These are phyloP conservation scores for Metschnikowia drakensbergensis DNA, from an alignment of 805 yeast genomes.

Conservation along the genomic window DNA sequence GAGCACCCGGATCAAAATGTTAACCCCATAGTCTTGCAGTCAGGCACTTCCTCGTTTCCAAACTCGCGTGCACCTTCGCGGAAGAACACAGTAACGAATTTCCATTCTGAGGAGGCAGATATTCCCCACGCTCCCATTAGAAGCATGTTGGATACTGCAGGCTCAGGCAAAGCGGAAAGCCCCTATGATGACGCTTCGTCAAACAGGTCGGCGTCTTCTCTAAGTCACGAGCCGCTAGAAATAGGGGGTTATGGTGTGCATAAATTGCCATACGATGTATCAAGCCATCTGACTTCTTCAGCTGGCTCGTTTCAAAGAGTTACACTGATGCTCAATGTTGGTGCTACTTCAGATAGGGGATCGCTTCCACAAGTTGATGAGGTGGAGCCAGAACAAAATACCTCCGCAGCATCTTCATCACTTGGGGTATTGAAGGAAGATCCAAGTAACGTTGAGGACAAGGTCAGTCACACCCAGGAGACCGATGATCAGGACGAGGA, in stretches of 20 bases:
- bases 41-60: conserved; percentile 17
- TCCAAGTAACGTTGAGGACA: neutral
- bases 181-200: conserved; percentile 18
- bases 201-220: conserved; percentile 25
- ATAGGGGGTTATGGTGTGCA: conserved; percentile 5
- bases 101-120: conserved; percentile 13
- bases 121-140: conserved; percentile 28
- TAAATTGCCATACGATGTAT: conserved; percentile 14
- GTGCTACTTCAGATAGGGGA: conserved; percentile 5
- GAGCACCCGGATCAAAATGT: conserved; percentile 44
- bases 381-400: neutral
- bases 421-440: conserved; percentile 13
- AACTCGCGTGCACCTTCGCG: conserved; percentile 32
- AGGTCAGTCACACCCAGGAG: neutral
- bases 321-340: conserved; percentile 31
- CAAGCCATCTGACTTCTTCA: conserved; percentile 11
- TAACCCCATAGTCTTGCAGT: conserved; percentile 28
- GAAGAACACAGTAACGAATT: conserved; percentile 24
- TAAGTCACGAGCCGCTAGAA: conserved; percentile 21
- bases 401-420: conserved; percentile 2
- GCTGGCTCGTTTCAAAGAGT: conserved; percentile 16
- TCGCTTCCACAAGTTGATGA: conserved; percentile 7
- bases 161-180: neutral
- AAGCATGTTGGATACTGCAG: conserved; percentile 38
- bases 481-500: neutral